Percentiles rank a stretch among this genome's conserved stretches.
Conservation (phyloP, 2,329 filamentous ascomycete species). For the Penicillium sp. region DNA sequence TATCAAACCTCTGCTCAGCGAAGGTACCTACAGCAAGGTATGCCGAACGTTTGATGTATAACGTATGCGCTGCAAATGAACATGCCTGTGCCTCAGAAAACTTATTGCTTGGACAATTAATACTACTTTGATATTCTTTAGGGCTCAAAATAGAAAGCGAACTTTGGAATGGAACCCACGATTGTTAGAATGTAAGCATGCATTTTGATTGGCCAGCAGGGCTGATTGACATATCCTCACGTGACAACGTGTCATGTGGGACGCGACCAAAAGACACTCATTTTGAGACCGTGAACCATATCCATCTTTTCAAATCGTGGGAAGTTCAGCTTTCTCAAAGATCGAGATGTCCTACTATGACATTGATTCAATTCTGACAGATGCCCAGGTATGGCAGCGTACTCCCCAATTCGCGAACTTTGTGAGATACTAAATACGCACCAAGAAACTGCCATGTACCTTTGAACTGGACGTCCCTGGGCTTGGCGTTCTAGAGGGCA, state of each 20-base stretch:
- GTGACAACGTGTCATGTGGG: slow-evolving; percentile 18
- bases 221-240: slow-evolving; percentile 4
- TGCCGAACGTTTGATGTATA: too few relatives aligned
- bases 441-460: slow-evolving; percentile 89
- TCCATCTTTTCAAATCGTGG: neutral
- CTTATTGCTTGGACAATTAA: neutral
- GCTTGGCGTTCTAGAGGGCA: slow-evolving; percentile 88
- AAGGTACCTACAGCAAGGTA: too few relatives aligned
- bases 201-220: slow-evolving; percentile 9
- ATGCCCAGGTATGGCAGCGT: slow-evolving; percentile 43
- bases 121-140: neutral
- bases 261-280: slow-evolving; percentile 10
- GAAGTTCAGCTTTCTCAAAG: neutral
- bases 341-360: slow-evolving; percentile 52
- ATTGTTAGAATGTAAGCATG: neutral
- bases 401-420: neutral
- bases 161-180: neutral
- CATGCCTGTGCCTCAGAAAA: too few relatives aligned
- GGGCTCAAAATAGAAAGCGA: too few relatives aligned
- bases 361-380: slow-evolving; percentile 53
- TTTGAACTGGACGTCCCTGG: slow-evolving; percentile 89
- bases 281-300: neutral
- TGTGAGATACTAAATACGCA: neutral
- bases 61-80: too few relatives aligned
- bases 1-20: too few relatives aligned